Evolutionary conservation across 1,284 basidiomycete genomes (phyloP).

Genomic region (Sparassis latifolia): DNA sequence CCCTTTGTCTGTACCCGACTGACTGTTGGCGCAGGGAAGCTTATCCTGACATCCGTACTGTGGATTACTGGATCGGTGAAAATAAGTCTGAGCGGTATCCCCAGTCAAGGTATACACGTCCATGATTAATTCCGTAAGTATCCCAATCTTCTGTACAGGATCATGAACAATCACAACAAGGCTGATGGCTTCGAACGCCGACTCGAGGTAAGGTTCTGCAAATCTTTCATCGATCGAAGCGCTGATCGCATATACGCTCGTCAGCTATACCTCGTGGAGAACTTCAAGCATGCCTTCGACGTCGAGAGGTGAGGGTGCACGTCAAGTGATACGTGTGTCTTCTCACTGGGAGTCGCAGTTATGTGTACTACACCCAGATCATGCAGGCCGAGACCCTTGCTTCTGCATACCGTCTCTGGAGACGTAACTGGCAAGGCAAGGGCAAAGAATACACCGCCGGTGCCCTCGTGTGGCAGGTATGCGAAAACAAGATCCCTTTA

Average conservation of each 20-base stretch:
- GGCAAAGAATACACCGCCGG: slow-evolving; percentile 56
- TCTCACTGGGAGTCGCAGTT: slow-evolving; percentile 27
- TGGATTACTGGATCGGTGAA: slow-evolving; percentile 78
- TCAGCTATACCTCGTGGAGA: slow-evolving; percentile 82
- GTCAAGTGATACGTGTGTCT: slow-evolving; percentile 4
- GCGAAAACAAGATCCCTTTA: slow-evolving; percentile 41
- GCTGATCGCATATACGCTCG: slow-evolving; percentile 6
- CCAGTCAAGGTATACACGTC: slow-evolving; percentile 62
- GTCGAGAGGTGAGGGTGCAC: slow-evolving; percentile 52
- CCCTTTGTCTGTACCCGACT: not conserved
- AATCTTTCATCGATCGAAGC: not conserved
- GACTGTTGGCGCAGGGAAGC: slow-evolving; percentile 50
- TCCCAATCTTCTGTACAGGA: slow-evolving; percentile 29
- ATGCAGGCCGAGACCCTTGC: slow-evolving; percentile 62
- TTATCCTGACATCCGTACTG: slow-evolving; percentile 79
- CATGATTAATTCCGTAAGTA: slow-evolving; percentile 13
- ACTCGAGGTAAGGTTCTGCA: slow-evolving; percentile 49
- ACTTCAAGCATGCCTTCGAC: slow-evolving; percentile 85
- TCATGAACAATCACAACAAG: slow-evolving; percentile 82
- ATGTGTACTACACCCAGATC: slow-evolving; percentile 59
- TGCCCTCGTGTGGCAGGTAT: slow-evolving; percentile 46
- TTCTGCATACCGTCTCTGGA: slow-evolving; percentile 55
- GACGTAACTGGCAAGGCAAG: slow-evolving; percentile 52
- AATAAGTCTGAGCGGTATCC: slow-evolving; percentile 69
- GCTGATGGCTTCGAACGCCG: slow-evolving; percentile 83